Evolutionary conservation across 441 rosid species (phyloP).

Genomic region (Brassica balearica): DNA sequence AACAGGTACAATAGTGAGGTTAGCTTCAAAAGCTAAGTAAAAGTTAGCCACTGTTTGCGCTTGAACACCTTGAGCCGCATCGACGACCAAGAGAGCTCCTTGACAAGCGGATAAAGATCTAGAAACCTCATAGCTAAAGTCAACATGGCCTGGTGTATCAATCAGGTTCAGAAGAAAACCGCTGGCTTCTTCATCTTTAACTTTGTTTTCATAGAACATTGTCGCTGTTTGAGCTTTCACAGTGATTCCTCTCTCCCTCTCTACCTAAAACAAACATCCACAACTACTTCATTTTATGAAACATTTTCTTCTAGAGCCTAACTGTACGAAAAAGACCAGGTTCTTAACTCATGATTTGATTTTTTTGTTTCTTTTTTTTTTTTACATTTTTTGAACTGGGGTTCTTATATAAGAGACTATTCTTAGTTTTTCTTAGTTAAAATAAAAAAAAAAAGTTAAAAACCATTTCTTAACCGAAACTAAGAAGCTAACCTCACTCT

Average conservation of each 20-base stretch:
- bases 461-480: too few species aligned
- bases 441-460: too few species aligned
- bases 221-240: conserved; percentile 99
- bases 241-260: conserved; percentile 97
- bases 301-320: too few species aligned
- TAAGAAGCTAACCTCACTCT: neutral
- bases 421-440: too few species aligned
- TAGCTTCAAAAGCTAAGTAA: conserved; percentile 92
- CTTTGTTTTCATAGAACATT: conserved; percentile 70
- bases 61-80: conserved; percentile 98
- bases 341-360: too few species aligned
- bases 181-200: conserved; percentile 45
- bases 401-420: too few species aligned
- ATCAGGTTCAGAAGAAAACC: conserved; percentile 75
- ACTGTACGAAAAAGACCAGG: too few species aligned
- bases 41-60: conserved; percentile 98
- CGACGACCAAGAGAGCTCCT: conserved; percentile 96
- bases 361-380: too few species aligned
- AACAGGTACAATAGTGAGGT: conserved; percentile 79
- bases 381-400: too few species aligned
- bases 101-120: conserved; percentile 99
- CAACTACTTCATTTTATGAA: conserved; percentile 9
- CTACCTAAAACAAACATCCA: conserved; percentile 64
- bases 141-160: conserved; percentile 98
- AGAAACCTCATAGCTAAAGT: conserved; percentile 96